Percentiles rank a stretch among this genome's conserved stretches.
Conservation (phyloP, 768 basidiomycete genomes). For the Antrodiella citrinella region DNA sequence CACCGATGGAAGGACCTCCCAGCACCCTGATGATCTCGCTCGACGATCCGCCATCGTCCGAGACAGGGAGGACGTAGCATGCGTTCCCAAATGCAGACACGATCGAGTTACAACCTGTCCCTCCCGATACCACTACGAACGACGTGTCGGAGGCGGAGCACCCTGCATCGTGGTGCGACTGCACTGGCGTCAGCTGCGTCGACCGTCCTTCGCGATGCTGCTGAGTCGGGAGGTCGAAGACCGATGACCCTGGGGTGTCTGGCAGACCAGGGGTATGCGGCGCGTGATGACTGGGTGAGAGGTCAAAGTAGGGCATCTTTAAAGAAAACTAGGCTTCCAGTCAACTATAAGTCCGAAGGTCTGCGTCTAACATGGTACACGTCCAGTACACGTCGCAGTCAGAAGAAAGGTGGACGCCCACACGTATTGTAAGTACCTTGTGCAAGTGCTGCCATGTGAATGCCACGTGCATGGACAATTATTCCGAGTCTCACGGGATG, state of each 20-base stretch:
- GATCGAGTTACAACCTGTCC: conserved; percentile 91
- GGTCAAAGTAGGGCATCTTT: conserved; percentile 4
- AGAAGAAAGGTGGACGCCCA: too few relatives aligned
- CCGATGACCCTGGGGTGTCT: conserved; percentile 63
- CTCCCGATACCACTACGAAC: conserved; percentile 79
- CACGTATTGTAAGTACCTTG: too few relatives aligned
- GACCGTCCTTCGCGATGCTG: conserved; percentile 4
- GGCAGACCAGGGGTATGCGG: background rate
- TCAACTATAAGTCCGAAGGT: too few relatives aligned
- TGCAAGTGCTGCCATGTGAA: too few relatives aligned
- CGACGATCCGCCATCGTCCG: conserved; percentile 93
- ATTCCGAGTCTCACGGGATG: too few relatives aligned
- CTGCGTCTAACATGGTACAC: too few relatives aligned
- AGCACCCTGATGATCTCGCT: conserved; percentile 91
- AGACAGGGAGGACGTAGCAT: conserved; percentile 85
- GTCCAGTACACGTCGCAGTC: too few relatives aligned
- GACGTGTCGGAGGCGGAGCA: conserved; percentile 24
- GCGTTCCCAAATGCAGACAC: conserved; percentile 75
- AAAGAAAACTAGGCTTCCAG: too few relatives aligned
- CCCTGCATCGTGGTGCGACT: conserved; percentile 1
- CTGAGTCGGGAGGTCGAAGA: conserved; percentile 65
- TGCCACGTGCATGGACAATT: too few relatives aligned
- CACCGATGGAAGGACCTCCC: conserved; percentile 80
- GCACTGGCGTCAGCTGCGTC: background rate
- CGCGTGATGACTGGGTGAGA: background rate